Base-by-base conservation (phyloP, 2,329 filamentous ascomycete species). In the Drechmeria coniospora region DNA sequence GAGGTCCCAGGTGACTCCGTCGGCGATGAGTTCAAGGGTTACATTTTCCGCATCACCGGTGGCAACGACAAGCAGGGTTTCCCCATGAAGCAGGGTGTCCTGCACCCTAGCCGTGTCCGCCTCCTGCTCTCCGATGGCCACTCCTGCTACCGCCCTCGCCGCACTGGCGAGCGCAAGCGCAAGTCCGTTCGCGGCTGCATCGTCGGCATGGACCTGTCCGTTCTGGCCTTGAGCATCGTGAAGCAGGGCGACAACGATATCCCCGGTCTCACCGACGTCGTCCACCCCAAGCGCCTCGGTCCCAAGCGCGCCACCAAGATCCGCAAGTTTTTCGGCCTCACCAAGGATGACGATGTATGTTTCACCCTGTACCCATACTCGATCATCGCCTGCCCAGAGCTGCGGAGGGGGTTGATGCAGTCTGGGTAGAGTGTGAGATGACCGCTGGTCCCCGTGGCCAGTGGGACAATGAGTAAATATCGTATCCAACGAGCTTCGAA, bases 1-100 rank as follows among this genome's bases (percentile, higher is more conserved):
- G 82, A 94, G 69, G 81, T 98, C 50, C 65, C 80, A 50, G 90
- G 79, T 54, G 92, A 98, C 69, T 79, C 77, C 57, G 74, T 98
- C 54, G 90, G 90, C 56, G 86, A 95, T 58, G 90, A 98, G 69
- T 98, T 92, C 81, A 94, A 94, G 75, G 90, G 90, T 64, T 98
- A 98, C 74, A 78, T 98, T 70, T 84, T 98, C 79, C 79, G 76
- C 61, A 95, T 98, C 71, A 98, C 90, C 53, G 92, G 90, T 57
- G 90, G 92, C 59, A 98, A 98, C 80, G 90, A 98, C 81, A 98
- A 98, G 83, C 92, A 98, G 74, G 90, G 90, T 71, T 98, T 98
- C 77, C 90, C 90, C 51, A 98, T 98, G 90, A 98, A 98, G 84
- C 92, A 98, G 79, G 90, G 90, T 74, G 81, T 92, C 61, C 87